Evolutionary conservation across 2,329 filamentous ascomycete genomes (phyloP), one percentile per base, ranked within the genome.

Genomic region (Calonectria fujianensis): DNA sequence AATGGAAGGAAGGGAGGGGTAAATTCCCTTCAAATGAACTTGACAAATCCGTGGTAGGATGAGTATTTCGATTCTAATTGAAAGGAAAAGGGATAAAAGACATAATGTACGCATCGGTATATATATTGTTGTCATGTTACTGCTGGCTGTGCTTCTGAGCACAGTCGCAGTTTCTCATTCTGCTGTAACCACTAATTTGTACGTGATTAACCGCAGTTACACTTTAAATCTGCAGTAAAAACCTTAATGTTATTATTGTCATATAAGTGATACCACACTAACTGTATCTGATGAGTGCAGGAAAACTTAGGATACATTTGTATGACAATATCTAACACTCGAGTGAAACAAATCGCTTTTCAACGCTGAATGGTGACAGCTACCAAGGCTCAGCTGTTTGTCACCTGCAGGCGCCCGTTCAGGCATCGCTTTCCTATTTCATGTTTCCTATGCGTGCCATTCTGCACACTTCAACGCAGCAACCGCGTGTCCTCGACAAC

Each of bases 341-440:
- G 20, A 39, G 57, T 61, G 57, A 16, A 27, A 27, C 57, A 39
- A 35, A 4, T 61, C 32, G 32, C 13, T 27, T 39, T 24, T 61
- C 32, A 39, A 27, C 39, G n/a, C 35, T 39, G 11, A 20, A 35
- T n/a, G 57, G 11, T 18, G 14, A 39, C 14, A 9, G 4, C 7
- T 14, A n/a, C 24, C 39, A 37, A 4, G 4, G 2, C 8, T 7
- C 32, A 39, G 57, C 32, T 61, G 57, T 39, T 61, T 16, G 37
- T 27, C 27, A 31, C 16, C 14, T 39, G 32, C 20, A 61, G 57
- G 57, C 6, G n/a, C 57, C 10, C 13, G 57, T 7, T 9, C 39
- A 27, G 57, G 57, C 37, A 39, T 61, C 57, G 24, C 57, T 37
- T 61, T 39, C 57, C 57, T 16, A 24, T 61, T 61, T 39, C 57